These are phyloP conservation scores for Coemansia sp. DNA, from an alignment of 192 early-diverging fungal genomes.

Conservation along the genomic window DNA sequence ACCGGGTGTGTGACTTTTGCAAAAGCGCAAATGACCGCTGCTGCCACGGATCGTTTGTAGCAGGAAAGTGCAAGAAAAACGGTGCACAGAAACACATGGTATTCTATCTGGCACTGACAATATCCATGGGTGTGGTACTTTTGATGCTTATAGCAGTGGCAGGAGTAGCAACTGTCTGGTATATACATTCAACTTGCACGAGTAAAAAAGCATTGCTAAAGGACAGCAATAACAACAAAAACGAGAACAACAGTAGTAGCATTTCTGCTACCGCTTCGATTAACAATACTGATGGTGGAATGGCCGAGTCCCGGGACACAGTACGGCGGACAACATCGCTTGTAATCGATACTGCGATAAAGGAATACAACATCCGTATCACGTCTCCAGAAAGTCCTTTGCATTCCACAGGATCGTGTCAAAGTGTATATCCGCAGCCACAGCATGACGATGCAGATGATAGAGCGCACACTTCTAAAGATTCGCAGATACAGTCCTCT, in stretches of 20 bases:
- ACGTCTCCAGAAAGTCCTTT: background rate
- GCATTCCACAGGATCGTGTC: background rate
- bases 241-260: background rate
- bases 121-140: conserved; percentile 11
- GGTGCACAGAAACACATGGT: background rate
- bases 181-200: background rate
- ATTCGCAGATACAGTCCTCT: background rate
- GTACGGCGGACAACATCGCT: background rate
- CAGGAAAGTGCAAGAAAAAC: conserved; percentile 2
- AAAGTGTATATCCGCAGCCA: background rate
- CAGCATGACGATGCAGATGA: background rate
- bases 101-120: conserved; percentile 12
- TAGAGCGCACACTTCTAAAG: background rate
- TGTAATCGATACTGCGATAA: background rate
- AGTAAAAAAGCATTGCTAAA: background rate
- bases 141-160: conserved; percentile 9
- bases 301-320: background rate
- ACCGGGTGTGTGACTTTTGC: conserved; percentile 18
- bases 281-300: background rate
- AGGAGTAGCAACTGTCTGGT: conserved; percentile 13
- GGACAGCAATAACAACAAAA: too few species aligned
- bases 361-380: background rate
- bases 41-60: conserved; percentile 13
- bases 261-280: background rate
- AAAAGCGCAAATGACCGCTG: conserved; percentile 2